A percentile compares a stretch with the other conserved stretches of the same genome.
Evolutionary conservation across 2,329 filamentous ascomycete species (phyloP).

Genomic region (Orbilia ellipsospora): DNA sequence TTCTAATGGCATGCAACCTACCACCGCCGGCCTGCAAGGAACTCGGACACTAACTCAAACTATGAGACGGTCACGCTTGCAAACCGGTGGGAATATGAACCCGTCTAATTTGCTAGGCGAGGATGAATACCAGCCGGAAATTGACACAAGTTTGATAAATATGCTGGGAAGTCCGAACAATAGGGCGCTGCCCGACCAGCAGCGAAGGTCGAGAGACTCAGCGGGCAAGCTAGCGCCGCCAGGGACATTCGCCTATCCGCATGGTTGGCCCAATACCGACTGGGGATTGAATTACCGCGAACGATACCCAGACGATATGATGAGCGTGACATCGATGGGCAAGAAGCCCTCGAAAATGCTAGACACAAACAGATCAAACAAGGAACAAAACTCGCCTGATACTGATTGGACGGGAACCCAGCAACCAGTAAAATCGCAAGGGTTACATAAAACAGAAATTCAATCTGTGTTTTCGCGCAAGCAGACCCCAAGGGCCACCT

Average conservation of each 20-base stretch:
- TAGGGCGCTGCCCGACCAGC: not conserved
- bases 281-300: constrained; percentile 22
- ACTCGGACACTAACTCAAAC: constrained; percentile 12
- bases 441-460: not conserved
- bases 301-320: constrained; percentile 8
- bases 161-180: not conserved
- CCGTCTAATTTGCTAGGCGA: not conserved
- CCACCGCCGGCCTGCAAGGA: not conserved
- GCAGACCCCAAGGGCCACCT: not conserved
- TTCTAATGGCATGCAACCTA: not conserved
- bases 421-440: not conserved
- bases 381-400: not conserved
- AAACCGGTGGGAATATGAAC: constrained; percentile 13
- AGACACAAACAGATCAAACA: constrained; percentile 14
- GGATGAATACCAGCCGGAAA: not conserved
- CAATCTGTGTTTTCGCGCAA: not conserved
- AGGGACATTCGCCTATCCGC: constrained; percentile 13
- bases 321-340: not conserved
- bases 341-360: not conserved
- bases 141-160: constrained; percentile 26
- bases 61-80: constrained; percentile 7
- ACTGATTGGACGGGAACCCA: not conserved
- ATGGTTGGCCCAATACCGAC: not conserved
- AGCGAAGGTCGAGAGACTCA: not conserved
- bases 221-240: constrained; percentile 20